A percentile compares a stretch with the other conserved stretches of the same genome.
Evolutionary conservation across 495 filamentous ascomycete species (phyloP).

Genomic region (Penicillium malachiteum): DNA sequence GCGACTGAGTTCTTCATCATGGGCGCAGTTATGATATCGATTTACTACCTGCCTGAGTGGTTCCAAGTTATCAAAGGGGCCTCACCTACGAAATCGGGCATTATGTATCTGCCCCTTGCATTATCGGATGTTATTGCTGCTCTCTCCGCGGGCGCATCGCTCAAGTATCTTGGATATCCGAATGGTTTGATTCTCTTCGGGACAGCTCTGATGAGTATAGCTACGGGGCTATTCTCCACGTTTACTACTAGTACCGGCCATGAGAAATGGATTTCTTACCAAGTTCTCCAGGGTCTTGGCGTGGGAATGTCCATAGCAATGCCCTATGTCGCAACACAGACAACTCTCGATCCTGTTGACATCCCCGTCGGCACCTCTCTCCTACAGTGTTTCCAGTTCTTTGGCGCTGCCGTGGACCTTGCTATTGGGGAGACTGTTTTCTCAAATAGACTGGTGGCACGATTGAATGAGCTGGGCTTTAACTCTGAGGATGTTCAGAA

Average conservation of each 20-base stretch:
- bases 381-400: constrained; percentile 10
- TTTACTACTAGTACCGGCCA: constrained; percentile 1
- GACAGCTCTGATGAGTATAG: constrained; percentile 9
- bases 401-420: constrained; percentile 5
- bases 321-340: constrained; percentile 8
- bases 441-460: constrained; percentile 5
- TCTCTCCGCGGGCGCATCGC: not conserved
- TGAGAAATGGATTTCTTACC: constrained; percentile 9
- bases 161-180: constrained; percentile 7
- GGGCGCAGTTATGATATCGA: constrained; percentile 23
- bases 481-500: not conserved
- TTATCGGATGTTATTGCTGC: constrained; percentile 10
- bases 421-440: constrained; percentile 10
- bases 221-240: constrained; percentile 8
- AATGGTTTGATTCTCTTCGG: constrained; percentile 6
- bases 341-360: constrained; percentile 7
- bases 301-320: constrained; percentile 9
- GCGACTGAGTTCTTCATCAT: constrained; percentile 14
- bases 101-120: constrained; percentile 18
- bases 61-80: constrained; percentile 36
- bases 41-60: constrained; percentile 36
- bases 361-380: constrained; percentile 10
- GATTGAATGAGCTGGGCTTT: not conserved
- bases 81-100: constrained; percentile 26
- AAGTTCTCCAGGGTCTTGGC: constrained; percentile 7